Conservation (phyloP, 805 yeast species). For the Zygosaccharomyces pseudorouxii region DNA sequence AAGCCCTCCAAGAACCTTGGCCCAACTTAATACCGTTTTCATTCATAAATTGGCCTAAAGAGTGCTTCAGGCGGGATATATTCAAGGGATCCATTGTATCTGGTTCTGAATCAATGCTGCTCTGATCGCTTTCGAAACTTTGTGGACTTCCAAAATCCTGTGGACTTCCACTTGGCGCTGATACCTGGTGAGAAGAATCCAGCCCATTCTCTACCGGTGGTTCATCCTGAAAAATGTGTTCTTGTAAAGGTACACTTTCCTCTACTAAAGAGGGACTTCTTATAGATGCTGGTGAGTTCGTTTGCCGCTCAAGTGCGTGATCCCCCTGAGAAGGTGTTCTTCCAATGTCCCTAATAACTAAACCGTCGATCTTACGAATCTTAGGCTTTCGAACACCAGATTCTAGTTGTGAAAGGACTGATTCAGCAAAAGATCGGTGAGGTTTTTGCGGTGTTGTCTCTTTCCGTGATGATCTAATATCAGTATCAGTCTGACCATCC, state of each 20-base stretch:
- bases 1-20: slow-evolving; percentile 14
- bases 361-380: slow-evolving; percentile 9
- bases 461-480: not conserved
- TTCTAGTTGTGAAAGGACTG: slow-evolving; percentile 5
- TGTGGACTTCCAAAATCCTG: not conserved
- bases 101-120: slow-evolving; percentile 6
- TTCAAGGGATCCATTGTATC: slow-evolving; percentile 10
- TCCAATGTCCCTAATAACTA: slow-evolving; percentile 6
- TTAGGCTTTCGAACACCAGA: slow-evolving; percentile 3
- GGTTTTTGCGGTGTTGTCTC: not conserved
- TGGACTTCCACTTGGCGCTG: not conserved
- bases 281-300: not conserved
- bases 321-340: not conserved
- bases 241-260: not conserved
- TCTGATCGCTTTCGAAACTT: not conserved
- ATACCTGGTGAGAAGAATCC: not conserved
- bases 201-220: not conserved
- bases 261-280: not conserved
- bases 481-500: not conserved
- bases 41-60: slow-evolving; percentile 5
- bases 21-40: slow-evolving; percentile 9
- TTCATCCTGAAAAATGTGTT: not conserved
- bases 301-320: not conserved
- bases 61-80: slow-evolving; percentile 7
- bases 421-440: not conserved